These are phyloP conservation scores for Linderniella brevidens DNA, from an alignment of 257 asterid genomes.

Conservation along the genomic window DNA sequence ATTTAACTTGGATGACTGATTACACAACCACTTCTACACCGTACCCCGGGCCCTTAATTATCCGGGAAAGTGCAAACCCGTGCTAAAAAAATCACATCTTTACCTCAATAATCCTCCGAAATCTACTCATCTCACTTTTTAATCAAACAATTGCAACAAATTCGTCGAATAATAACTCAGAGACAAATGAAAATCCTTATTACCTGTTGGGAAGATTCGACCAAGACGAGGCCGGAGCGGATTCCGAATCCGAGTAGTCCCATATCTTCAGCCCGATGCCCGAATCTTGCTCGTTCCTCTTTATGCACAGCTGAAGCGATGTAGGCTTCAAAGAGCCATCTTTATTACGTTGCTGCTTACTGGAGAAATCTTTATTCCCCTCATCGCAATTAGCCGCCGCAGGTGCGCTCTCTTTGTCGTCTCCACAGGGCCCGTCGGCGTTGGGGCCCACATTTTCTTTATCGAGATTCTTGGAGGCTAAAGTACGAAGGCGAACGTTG, in stretches of 20 bases:
- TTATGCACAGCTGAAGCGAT: constrained; percentile 27
- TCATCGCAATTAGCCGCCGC: constrained; percentile 15
- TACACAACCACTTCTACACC: too few relatives aligned
- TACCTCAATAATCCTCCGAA: background rate
- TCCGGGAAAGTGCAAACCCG: too few relatives aligned
- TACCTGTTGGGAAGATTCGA: constrained; percentile 76
- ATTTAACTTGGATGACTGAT: too few relatives aligned
- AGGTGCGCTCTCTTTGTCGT: too few relatives aligned
- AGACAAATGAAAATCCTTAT: too few relatives aligned
- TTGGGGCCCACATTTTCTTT: constrained; percentile 36
- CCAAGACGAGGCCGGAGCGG: constrained; percentile 95
- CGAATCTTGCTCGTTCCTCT: constrained; percentile 24
- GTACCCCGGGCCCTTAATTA: too few relatives aligned
- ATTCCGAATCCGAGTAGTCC: constrained; percentile 82
- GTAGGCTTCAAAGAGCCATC: constrained; percentile 42
- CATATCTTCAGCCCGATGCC: constrained; percentile 45
- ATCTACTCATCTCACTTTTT: background rate
- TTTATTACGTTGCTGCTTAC: background rate
- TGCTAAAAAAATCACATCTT: background rate
- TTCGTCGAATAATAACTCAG: too few relatives aligned
- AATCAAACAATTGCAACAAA: background rate
- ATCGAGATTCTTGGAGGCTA: constrained; percentile 13
- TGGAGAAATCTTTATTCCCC: constrained; percentile 10
- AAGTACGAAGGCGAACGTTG: constrained; percentile 15
- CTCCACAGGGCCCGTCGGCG: too few relatives aligned